Evolutionary conservation across 176 grass and related monocot genomes (phyloP).

Genomic region (Raddia guianensis): DNA sequence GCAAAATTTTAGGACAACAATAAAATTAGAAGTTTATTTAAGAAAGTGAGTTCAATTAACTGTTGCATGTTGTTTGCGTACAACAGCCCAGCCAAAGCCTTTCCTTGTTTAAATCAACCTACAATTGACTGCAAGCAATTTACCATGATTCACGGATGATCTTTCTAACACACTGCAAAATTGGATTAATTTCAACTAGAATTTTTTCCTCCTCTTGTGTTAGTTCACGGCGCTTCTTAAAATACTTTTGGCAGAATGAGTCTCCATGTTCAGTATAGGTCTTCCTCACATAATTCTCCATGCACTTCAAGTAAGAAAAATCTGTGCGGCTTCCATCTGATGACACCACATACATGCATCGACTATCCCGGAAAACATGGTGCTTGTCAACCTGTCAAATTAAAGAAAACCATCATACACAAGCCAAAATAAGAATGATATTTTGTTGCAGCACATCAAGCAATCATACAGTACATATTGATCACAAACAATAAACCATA

Average conservation of each 20-base stretch:
- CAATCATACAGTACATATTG: background rate
- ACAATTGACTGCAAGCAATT: slow-evolving; percentile 8
- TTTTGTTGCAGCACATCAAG: background rate
- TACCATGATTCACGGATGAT: slow-evolving; percentile 83
- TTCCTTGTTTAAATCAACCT: background rate
- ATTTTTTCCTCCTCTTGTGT: slow-evolving; percentile 75
- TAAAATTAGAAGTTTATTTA: slow-evolving; percentile 13
- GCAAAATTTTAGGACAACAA: slow-evolving; percentile 43
- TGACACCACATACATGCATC: slow-evolving; percentile 76
- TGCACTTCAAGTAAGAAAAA: slow-evolving; percentile 87
- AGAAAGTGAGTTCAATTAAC: slow-evolving; percentile 5
- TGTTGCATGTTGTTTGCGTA: slow-evolving; percentile 20
- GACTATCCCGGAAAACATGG: slow-evolving; percentile 42
- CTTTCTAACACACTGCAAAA: slow-evolving; percentile 59
- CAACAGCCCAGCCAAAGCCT: background rate
- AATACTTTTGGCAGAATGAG: slow-evolving; percentile 61
- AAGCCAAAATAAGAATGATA: background rate
- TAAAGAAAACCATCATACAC: slow-evolving; percentile 18
- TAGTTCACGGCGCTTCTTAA: slow-evolving; percentile 48
- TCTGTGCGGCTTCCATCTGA: slow-evolving; percentile 61
- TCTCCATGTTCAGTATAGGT: slow-evolving; percentile 56
- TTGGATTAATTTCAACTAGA: slow-evolving; percentile 66
- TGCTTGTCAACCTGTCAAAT: slow-evolving; percentile 72
- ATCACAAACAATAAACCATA: slow-evolving; percentile 40
- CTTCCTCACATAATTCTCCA: slow-evolving; percentile 72